A percentile compares a stretch with the other conserved stretches of the same genome.
Evolutionary conservation across 805 yeast species (phyloP).

Genomic region (Starmerella stigmatis): DNA sequence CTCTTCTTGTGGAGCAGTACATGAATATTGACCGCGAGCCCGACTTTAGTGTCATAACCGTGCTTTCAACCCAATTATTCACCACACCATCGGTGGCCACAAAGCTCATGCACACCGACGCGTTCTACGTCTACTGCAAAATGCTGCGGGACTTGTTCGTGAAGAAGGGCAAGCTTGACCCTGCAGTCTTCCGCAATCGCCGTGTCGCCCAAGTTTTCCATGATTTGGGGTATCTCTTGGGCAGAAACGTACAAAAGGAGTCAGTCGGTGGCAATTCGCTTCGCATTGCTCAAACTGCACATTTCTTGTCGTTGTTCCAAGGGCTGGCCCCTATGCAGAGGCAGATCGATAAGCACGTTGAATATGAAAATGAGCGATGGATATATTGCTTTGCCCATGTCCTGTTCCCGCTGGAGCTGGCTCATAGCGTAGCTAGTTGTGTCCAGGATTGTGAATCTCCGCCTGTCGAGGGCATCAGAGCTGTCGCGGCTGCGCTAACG

Average conservation of each 20-base stretch:
- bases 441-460: constrained; percentile 11
- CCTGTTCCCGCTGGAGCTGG: constrained; percentile 51
- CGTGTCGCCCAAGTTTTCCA: constrained; percentile 69
- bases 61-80: constrained; percentile 73
- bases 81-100: constrained; percentile 78
- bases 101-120: constrained; percentile 52
- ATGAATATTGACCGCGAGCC: constrained; percentile 77
- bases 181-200: constrained; percentile 52
- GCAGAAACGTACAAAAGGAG: constrained; percentile 51
- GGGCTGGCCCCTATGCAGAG: constrained; percentile 66
- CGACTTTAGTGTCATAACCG: constrained; percentile 61
- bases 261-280: constrained; percentile 37
- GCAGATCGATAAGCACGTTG: constrained; percentile 73
- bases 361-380: constrained; percentile 81
- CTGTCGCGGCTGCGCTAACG: neutral
- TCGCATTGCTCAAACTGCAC: constrained; percentile 51
- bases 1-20: constrained; percentile 59
- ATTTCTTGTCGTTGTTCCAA: constrained; percentile 58
- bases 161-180: constrained; percentile 36
- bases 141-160: constrained; percentile 55
- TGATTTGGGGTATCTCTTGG: constrained; percentile 67
- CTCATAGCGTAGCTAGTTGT: constrained; percentile 31
- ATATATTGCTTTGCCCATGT: constrained; percentile 57
- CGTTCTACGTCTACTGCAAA: constrained; percentile 50
- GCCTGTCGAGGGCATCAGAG: neutral